phyloP scores from a whole-genome alignment of 2,329 filamentous ascomycete genomes.

The Colletotrichum camelliae region DNA sequence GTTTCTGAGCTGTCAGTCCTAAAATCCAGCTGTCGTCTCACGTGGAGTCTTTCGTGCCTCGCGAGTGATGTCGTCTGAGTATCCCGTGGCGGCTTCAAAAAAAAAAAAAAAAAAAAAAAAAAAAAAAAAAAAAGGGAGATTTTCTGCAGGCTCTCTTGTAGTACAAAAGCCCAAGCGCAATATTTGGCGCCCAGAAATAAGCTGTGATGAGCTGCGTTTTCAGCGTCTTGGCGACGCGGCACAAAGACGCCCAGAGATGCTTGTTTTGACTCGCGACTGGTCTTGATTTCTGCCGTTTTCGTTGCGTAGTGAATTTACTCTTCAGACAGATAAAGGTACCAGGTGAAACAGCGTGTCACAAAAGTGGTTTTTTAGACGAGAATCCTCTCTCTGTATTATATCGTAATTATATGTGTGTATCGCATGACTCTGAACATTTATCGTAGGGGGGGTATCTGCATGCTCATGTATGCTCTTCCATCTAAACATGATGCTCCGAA shows the following conservation, averaged over 20 bases:
- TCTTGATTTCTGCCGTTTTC: neutral
- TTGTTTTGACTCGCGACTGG: neutral
- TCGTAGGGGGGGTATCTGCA: slow-evolving; percentile 9
- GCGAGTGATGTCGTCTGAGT: neutral
- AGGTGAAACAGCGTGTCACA: neutral
- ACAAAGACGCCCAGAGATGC: neutral
- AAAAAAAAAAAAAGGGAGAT: neutral
- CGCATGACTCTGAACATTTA: neutral
- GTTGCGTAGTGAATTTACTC: neutral
- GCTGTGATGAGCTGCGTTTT: neutral
- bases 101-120: neutral
- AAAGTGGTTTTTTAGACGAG: neutral
- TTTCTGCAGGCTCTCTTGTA: neutral
- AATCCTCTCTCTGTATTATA: neutral
- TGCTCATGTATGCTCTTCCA: neutral
- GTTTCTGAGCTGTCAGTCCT: neutral
- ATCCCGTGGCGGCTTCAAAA: neutral
- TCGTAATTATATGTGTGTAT: neutral
- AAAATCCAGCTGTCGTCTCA: neutral
- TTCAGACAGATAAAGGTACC: neutral
- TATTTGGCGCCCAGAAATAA: neutral
- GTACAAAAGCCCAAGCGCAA: neutral
- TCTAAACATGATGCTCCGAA: neutral
- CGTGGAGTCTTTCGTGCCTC: neutral
- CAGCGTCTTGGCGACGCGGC: neutral